A percentile compares a stretch with the other conserved stretches of the same genome.
These are phyloP conservation scores for Pichia sp. DNA, from an alignment of 1,139 yeast species.

Conservation along the genomic window DNA sequence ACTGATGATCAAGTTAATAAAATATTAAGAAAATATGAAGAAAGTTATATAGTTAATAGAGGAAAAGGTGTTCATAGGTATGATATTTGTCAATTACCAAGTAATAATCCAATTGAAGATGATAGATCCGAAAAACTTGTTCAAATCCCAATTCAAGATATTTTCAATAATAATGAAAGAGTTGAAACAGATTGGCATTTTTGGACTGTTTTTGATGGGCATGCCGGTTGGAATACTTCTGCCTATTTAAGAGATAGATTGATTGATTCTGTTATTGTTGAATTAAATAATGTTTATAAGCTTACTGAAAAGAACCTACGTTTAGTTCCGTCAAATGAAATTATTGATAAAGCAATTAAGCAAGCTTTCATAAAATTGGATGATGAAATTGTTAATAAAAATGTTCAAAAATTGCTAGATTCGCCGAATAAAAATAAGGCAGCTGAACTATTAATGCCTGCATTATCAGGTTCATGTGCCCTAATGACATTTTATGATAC, in stretches of 20 bases:
- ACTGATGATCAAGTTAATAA: constrained; percentile 70
- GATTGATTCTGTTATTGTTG: constrained; percentile 68
- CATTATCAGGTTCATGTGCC: constrained; percentile 93
- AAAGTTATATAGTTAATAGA: constrained; percentile 71
- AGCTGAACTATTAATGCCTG: constrained; percentile 80
- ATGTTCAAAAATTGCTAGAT: constrained; percentile 61
- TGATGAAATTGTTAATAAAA: constrained; percentile 74
- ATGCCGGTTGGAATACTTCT: constrained; percentile 93
- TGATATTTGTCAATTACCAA: constrained; percentile 83
- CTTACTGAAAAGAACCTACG: constrained; percentile 40
- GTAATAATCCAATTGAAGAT: constrained; percentile 93
- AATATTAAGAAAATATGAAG: constrained; percentile 67
- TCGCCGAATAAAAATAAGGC: constrained; percentile 57
- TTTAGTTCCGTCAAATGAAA: constrained; percentile 55
- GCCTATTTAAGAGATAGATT: constrained; percentile 74
- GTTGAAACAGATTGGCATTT: constrained; percentile 83
- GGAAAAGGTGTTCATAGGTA: constrained; percentile 91
- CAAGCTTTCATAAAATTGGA: constrained; percentile 79
- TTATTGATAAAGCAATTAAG: constrained; percentile 73
- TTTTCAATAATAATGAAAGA: constrained; percentile 42
- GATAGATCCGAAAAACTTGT: constrained; percentile 83
- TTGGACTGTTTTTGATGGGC: constrained; percentile 96
- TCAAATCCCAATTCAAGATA: constrained; percentile 63
- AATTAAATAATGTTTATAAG: constrained; percentile 62
- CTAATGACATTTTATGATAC: constrained; percentile 82